Evolutionary conservation across 2,329 filamentous ascomycete genomes (phyloP).

Genomic region (Penicillium sp.): DNA sequence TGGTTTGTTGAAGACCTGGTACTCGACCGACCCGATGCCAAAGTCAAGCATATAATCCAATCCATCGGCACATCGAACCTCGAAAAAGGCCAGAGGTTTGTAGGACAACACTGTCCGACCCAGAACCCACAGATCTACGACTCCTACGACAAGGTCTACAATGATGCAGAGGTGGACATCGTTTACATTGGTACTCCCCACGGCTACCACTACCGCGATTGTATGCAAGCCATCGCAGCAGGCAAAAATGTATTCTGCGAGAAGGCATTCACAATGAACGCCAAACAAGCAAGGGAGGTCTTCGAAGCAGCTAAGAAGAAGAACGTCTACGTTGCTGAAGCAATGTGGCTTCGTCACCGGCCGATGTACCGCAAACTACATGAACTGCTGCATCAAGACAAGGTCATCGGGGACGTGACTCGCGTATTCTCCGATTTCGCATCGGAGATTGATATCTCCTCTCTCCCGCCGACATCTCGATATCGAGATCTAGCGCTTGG

Average conservation of each 20-base stretch:
- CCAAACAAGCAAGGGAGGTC: conserved; percentile 43
- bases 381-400: conserved; percentile 9
- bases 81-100: conserved; percentile 43
- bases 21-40: conserved; percentile 36
- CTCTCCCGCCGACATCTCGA: not conserved
- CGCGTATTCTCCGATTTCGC: conserved; percentile 6
- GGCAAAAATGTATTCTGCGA: conserved; percentile 34
- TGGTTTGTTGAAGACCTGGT: conserved; percentile 49
- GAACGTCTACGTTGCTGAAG: conserved; percentile 53
- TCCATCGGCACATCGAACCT: conserved; percentile 45
- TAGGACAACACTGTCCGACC: conserved; percentile 26
- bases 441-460: not conserved
- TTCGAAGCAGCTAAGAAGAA: conserved; percentile 40
- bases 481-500: conserved; percentile 11
- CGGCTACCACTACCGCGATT: conserved; percentile 47
- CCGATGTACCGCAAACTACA: conserved; percentile 3
- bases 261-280: conserved; percentile 32
- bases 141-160: conserved; percentile 9
- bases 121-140: conserved; percentile 9
- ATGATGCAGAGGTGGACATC: conserved; percentile 42
- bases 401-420: conserved; percentile 9
- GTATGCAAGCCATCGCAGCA: conserved; percentile 34
- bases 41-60: conserved; percentile 45
- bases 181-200: conserved; percentile 54
- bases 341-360: conserved; percentile 26